Evolutionary conservation across 2,329 filamentous ascomycete species (phyloP).

Genomic region (Diaporthe eres): DNA sequence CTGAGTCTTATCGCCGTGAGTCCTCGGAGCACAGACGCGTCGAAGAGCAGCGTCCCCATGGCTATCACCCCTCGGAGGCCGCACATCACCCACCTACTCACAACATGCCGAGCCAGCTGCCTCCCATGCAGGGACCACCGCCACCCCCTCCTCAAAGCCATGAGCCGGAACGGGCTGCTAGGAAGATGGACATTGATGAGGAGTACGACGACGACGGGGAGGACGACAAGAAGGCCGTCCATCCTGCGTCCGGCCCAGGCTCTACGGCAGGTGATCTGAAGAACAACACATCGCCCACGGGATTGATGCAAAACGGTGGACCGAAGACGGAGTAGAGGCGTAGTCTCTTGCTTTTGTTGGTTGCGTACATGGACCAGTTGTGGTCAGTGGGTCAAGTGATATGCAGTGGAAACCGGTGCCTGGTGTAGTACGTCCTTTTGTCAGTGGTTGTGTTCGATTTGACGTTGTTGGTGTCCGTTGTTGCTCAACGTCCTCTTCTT

Average conservation of each 20-base stretch:
- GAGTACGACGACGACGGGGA: conserved; percentile 96
- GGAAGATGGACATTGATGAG: conserved; percentile 98
- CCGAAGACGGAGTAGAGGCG: conserved; percentile 36
- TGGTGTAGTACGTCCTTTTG: conserved; percentile 14
- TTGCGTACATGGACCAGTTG: neutral
- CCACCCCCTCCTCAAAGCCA: conserved; percentile 63
- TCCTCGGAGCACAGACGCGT: conserved; percentile 80
- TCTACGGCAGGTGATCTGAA: conserved; percentile 68
- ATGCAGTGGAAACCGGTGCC: neutral
- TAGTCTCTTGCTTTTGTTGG: neutral
- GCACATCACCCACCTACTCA: conserved; percentile 84
- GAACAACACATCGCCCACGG: conserved; percentile 61
- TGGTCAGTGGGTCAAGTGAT: neutral
- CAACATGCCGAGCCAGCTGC: conserved; percentile 70
- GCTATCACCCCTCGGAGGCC: conserved; percentile 92
- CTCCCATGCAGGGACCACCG: conserved; percentile 74
- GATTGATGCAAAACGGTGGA: conserved; percentile 40
- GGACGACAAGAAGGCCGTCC: conserved; percentile 77
- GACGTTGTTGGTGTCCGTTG: neutral
- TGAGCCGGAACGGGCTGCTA: conserved; percentile 85
- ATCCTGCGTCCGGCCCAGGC: conserved; percentile 53
- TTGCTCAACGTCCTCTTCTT: neutral
- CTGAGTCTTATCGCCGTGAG: conserved; percentile 80
- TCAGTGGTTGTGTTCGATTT: neutral
- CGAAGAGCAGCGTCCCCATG: conserved; percentile 75